Base-by-base conservation (phyloP, 2,329 filamentous ascomycete species). In the Phialophora tarda region DNA sequence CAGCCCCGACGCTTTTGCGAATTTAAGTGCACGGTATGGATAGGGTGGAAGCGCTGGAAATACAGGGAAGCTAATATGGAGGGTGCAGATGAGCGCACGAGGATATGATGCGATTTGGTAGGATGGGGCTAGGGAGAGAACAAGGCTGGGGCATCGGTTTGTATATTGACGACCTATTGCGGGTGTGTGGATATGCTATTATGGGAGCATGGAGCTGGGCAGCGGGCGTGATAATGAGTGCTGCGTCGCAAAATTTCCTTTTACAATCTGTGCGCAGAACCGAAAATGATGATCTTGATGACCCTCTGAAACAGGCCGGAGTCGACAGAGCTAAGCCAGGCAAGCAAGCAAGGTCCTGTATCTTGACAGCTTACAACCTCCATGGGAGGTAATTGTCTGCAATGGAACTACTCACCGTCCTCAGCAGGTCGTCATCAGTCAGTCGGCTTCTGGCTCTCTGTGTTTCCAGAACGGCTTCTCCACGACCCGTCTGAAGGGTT, bases 1-100 rank as follows among this genome's bases (percentile, higher is more conserved):
- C 69, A 83, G 81, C 69, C 82, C 82, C 6, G 82, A 84, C 74
- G 80, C 82, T 8, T 84, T 83, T 76, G 81, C 81, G 26, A 82
- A 77, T 73, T 70, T 84, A 70, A 83, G 82, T 69, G 78, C 82
- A 51, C 75, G 81, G 64, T 81, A 79, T 17, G 53, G 53, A 28
- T 55, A 30, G 7, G 38, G 51, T 50, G 48, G 21, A 34, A n/a
- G 8, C 24, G n/a, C 8, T 2, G 14, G 1, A 55, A 28, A 7
- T 4, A 26, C 14, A 12, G 12, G 11, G 11, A 10, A 7, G 8
- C 21, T 12, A 2, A 14, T 26, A 6, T 24, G 21, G 48, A 26
- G 3, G 17, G 48, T 53, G 4, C 26, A 53, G 21, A 24, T 24
- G 38, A 44, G 14, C 38, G 38, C 14, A 51, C 23, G 48, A 51